Evolutionary conservation across 177 flowering plant genomes (phyloP), one percentile per base, ranked within the genome.

Genomic region (Vitis hybrid): DNA sequence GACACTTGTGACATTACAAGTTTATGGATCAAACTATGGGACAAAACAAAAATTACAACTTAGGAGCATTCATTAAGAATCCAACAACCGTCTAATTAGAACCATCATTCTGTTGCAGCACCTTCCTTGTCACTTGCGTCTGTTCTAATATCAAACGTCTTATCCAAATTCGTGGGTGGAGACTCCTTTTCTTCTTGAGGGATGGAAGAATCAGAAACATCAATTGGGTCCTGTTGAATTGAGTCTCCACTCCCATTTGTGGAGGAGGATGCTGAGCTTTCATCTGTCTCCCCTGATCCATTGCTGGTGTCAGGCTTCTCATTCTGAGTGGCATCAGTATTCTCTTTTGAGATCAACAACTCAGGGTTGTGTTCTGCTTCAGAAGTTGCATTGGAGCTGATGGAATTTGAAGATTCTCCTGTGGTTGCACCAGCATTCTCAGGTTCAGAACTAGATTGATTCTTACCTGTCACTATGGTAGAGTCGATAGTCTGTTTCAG

Each of bases 91-190:
- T 4, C 17, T 53, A 11, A 9, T 11, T 44, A 17, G 8, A 49
- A n/a, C 12, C 18, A n/a, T 83, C 76, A 84, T 73, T 83, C 86
- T 58, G 83, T 80, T 17, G 79, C 85, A 59, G 77, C 77, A 56
- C 80, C 83, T 22, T 80, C 84, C 52, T 14, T 62, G 28, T 76
- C 65, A 13, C 61, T 75, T 44, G 76, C 84, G 58, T 77, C 83
- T 10, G 78, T 75, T 79, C 65, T 73, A 12, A 73, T 74, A 44
- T 82, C 86, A 5, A 85, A 85, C 73, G 86, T 65, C 13, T 83
- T 81, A 18, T 65, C 74, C 54, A 67, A 47, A 76, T 83, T 81
- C 3, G 51, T 69, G n/a, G 59, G 79, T 47, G 67, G 79, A 47
- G 67, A 71, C 49, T 80, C 80, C 57, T 64, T 76, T 59, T 75